These are phyloP conservation scores for Umbilicus rupestris DNA, from an alignment of 164 flowering plant species.

Conservation along the genomic window DNA sequence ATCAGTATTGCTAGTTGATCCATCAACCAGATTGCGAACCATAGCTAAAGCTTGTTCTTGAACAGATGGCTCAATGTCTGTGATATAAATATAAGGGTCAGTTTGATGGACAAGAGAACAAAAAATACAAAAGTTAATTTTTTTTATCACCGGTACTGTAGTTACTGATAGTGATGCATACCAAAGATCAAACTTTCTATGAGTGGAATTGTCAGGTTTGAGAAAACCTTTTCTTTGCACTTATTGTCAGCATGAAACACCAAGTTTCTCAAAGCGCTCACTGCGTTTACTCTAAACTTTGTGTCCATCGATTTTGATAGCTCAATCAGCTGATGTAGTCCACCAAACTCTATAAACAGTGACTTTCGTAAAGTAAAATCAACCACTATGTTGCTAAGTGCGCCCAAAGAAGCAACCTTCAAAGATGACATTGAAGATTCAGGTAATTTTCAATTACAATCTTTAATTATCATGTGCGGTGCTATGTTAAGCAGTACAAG, in stretches of 20 bases:
- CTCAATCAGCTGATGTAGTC: slow-evolving; percentile 57
- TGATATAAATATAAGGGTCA: slow-evolving; percentile 10
- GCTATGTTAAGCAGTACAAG: neutral
- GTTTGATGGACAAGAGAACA: neutral
- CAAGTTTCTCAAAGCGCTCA: slow-evolving; percentile 81
- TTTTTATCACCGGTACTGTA: neutral
- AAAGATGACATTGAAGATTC: neutral
- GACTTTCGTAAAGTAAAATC: slow-evolving; percentile 59
- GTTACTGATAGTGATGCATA: slow-evolving; percentile 22
- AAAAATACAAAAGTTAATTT: slow-evolving; percentile 1
- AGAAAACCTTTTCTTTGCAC: slow-evolving; percentile 47
- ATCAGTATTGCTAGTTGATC: slow-evolving; percentile 44
- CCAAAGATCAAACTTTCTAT: slow-evolving; percentile 74
- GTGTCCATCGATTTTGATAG: slow-evolving; percentile 83
- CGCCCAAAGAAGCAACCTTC: slow-evolving; percentile 86
- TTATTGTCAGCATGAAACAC: slow-evolving; percentile 57
- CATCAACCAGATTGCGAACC: slow-evolving; percentile 88
- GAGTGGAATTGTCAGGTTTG: slow-evolving; percentile 52
- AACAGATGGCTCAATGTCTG: slow-evolving; percentile 73
- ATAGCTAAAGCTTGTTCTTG: slow-evolving; percentile 92
- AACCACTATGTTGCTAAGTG: slow-evolving; percentile 69
- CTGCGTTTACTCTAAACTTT: slow-evolving; percentile 49
- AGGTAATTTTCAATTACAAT: neutral
- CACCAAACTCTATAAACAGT: slow-evolving; percentile 53
- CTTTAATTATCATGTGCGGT: neutral